These are phyloP conservation scores for Marasmius oreades DNA, from an alignment of 1,284 basidiomycete species.

Conservation along the genomic window DNA sequence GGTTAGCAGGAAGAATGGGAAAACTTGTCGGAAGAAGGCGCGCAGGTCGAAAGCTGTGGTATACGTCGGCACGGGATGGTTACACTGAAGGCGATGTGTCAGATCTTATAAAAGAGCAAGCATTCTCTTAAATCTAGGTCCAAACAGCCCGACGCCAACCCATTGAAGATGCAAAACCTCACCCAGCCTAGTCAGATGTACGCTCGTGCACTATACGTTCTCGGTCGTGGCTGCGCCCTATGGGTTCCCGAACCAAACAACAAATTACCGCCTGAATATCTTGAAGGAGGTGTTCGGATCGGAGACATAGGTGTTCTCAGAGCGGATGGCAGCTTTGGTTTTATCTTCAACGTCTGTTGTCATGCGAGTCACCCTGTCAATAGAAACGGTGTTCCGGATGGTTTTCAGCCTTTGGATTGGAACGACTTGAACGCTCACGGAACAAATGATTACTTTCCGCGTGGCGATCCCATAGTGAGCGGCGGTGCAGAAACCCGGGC, in stretches of 20 bases:
- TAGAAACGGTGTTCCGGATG: conserved; percentile 3
- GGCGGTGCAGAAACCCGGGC: background rate
- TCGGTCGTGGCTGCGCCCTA: conserved; percentile 24
- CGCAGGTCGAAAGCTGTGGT: no score
- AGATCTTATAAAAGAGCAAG: no score
- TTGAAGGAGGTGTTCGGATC: conserved; percentile 21
- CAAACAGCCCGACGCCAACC: no score
- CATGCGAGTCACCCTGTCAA: conserved; percentile 13
- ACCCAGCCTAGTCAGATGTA: background rate
- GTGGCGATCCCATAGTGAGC: background rate
- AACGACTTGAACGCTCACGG: background rate
- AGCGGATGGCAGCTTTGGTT: conserved; percentile 16
- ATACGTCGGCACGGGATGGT: no score
- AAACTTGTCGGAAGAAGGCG: no score
- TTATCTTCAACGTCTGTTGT: conserved; percentile 17
- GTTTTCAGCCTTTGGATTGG: conserved; percentile 17
- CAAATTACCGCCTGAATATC: conserved; percentile 17
- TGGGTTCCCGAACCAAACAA: conserved; percentile 25
- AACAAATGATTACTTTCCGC: background rate
- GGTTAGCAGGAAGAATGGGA: no score
- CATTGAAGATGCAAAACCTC: no score
- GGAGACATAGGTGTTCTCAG: conserved; percentile 22
- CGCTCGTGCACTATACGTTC: conserved; percentile 4
- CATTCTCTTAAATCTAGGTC: no score
- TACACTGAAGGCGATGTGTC: no score